phyloP scores from a whole-genome alignment of 768 basidiomycete species.

The Suillus placidus region DNA sequence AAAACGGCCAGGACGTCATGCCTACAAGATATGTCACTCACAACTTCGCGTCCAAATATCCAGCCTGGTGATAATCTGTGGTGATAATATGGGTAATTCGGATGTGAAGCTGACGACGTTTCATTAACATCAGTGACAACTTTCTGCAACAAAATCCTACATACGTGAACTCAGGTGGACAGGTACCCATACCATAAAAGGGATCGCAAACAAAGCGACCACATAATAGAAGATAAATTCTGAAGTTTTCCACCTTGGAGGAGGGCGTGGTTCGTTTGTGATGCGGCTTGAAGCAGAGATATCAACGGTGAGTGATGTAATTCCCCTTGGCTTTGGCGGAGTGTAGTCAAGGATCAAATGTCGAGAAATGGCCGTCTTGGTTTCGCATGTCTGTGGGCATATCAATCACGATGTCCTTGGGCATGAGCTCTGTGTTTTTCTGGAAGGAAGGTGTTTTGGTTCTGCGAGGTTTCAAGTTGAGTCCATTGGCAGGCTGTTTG shows the following conservation, averaged over 20 bases:
- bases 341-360: conserved; percentile 22
- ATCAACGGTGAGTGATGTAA: conserved; percentile 56
- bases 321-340: conserved; percentile 26
- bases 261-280: conserved; percentile 31
- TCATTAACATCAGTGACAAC: not conserved
- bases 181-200: conserved; percentile 78
- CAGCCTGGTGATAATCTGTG: conserved; percentile 70
- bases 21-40: conserved; percentile 42
- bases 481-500: not conserved
- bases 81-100: conserved; percentile 69
- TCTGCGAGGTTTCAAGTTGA: conserved; percentile 1
- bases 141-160: conserved; percentile 34
- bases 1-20: not conserved
- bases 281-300: conserved; percentile 46
- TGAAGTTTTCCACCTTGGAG: conserved; percentile 71
- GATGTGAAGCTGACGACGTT: conserved; percentile 57
- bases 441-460: not conserved
- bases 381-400: conserved; percentile 41
- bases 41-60: conserved; percentile 78
- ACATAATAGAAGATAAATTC: conserved; percentile 83
- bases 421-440: conserved; percentile 24
- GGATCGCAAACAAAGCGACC: conserved; percentile 61
- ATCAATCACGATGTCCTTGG: conserved; percentile 30
- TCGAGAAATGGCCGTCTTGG: conserved; percentile 9
- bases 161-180: conserved; percentile 72